Base-by-base conservation (phyloP, 2,329 filamentous ascomycete genomes). In the Exserohilum rostratum region DNA sequence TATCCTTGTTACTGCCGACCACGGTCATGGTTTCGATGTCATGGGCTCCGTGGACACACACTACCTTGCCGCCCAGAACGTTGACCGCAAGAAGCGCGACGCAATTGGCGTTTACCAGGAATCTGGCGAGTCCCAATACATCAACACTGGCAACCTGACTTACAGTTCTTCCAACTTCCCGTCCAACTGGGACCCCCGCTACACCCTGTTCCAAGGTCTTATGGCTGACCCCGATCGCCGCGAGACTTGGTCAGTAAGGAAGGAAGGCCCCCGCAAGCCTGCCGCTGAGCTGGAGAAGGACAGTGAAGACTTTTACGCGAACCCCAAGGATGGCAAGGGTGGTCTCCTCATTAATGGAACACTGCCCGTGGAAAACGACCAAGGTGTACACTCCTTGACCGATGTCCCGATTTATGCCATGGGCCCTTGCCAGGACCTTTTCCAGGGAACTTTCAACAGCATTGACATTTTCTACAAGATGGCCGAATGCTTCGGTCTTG, bases 21-120 rank as follows among this genome's bases (percentile, higher is more conserved):
- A 95, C 80, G 91, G 91, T 37, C 91, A 96, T 77, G 91, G 91
- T 50, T 96, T 96, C 72, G 91, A 93, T 65, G 91, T 96, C 64
- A 93, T 88, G 72, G 91, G 91, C 59, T 87, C 83, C 60, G 90
- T 91, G 43, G 91, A 96, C 70, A 95, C 90, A 15, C 80, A 89
- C 71, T 95, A 93, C 76, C 81, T 93, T 42, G 79, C 83, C 13
- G 82, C 83, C 3, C 85, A 91, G 65, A 76, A 80, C 6, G 81
- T 82, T 15, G 85, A 90, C 71, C 88, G 91, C 64, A 78, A 84
- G 66, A 93, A 92, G 83, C 89, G 91, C 64, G 80, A 83, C 45
- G 90, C 91, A 34, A 80, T 95, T 46, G 90, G 90, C 53, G 81
- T 82, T 27, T 95, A 96, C 79, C 78, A 85, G 62, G 80, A 87